These are phyloP conservation scores for Avicennia marina DNA, from an alignment of 257 asterid genomes.

Conservation along the genomic window DNA sequence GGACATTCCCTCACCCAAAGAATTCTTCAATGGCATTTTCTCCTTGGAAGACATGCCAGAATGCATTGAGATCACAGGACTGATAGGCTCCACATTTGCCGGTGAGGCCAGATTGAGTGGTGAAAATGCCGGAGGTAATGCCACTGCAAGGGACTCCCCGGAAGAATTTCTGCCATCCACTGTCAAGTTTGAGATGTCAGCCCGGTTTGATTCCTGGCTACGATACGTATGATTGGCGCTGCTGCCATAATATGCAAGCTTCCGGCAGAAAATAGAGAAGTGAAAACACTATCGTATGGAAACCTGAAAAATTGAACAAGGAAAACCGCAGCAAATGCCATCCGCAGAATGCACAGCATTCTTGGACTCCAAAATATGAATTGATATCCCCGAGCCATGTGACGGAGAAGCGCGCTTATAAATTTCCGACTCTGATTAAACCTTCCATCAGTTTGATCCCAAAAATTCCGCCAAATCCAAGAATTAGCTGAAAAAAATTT, in stretches of 20 bases:
- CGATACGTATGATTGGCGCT: not conserved
- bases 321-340: slow-evolving; percentile 21
- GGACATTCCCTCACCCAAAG: too few species aligned
- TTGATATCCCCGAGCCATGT: slow-evolving; percentile 25
- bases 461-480: not conserved
- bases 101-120: not conserved
- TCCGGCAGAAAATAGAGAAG: slow-evolving; percentile 24
- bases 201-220: not conserved
- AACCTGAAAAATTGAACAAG: slow-evolving; percentile 27
- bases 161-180: too few species aligned
- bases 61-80: too few species aligned
- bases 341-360: slow-evolving; percentile 21
- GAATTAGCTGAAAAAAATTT: not conserved
- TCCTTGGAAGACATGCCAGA: too few species aligned
- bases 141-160: not conserved
- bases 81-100: not conserved
- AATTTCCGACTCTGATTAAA: not conserved
- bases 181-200: not conserved
- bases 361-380: slow-evolving; percentile 7
- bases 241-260: slow-evolving; percentile 18
- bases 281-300: slow-evolving; percentile 19
- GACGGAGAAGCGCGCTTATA: not conserved
- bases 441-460: not conserved
- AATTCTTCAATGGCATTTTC: too few species aligned
- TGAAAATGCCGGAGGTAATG: not conserved